Evolutionary conservation across 768 basidiomycete genomes (phyloP).

Genomic region (Phaeotremella skinneri): DNA sequence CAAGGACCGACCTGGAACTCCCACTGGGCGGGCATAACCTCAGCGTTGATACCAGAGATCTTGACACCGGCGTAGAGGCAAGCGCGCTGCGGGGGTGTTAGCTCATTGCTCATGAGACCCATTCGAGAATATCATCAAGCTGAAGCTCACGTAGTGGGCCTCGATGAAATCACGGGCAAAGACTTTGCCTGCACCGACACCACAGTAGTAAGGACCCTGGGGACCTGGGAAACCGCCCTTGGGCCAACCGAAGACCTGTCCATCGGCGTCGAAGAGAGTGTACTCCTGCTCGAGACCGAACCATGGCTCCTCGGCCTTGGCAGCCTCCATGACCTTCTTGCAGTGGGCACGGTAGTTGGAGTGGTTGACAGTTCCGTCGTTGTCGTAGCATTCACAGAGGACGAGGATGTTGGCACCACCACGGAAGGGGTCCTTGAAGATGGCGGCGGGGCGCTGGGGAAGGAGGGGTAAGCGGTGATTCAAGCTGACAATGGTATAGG

Average conservation of each 20-base stretch:
- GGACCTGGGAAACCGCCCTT: slow-evolving; percentile 99
- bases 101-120: slow-evolving; percentile 11
- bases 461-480: not conserved
- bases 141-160: slow-evolving; percentile 71
- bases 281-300: slow-evolving; percentile 99
- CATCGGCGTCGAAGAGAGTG: slow-evolving; percentile 92
- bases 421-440: slow-evolving; percentile 99
- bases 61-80: slow-evolving; percentile 93
- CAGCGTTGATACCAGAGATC: slow-evolving; percentile 99
- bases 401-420: slow-evolving; percentile 97
- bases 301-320: slow-evolving; percentile 69
- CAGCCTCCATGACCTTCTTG: slow-evolving; percentile 84
- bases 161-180: slow-evolving; percentile 98
- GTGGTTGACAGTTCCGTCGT: slow-evolving; percentile 94
- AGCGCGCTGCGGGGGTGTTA: slow-evolving; percentile 39
- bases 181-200: slow-evolving; percentile 98
- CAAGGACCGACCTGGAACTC: slow-evolving; percentile 99
- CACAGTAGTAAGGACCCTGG: slow-evolving; percentile 99
- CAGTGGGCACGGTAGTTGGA: slow-evolving; percentile 94
- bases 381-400: slow-evolving; percentile 97
- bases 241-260: slow-evolving; percentile 90
- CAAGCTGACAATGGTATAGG: not conserved
- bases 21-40: slow-evolving; percentile 99
- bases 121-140: not conserved
- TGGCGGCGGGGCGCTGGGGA: slow-evolving; percentile 73